Percentiles rank a stretch among this genome's conserved stretches.
phyloP scores from a whole-genome alignment of 257 asterid species.

The Solanum appendiculatum region DNA sequence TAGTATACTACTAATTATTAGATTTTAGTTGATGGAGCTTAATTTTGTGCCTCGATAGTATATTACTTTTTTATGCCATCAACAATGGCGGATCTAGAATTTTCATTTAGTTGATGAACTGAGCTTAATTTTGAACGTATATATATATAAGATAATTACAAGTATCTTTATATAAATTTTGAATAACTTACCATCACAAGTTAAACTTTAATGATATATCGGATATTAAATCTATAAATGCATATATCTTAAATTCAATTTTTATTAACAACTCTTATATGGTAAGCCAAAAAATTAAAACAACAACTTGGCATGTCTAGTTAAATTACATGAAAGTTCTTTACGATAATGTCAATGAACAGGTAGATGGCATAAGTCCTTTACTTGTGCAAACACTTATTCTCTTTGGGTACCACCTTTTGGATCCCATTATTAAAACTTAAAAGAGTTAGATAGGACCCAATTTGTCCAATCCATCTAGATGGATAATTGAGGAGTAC shows the following conservation, averaged over 20 bases:
- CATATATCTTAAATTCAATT: neutral
- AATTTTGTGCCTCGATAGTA: neutral
- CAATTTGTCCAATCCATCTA: neutral
- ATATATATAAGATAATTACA: too few relatives aligned
- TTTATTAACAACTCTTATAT: too few relatives aligned
- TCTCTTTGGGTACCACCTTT: neutral
- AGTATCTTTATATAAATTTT: too few relatives aligned
- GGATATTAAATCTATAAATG: neutral
- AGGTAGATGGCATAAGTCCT: neutral
- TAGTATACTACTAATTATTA: neutral
- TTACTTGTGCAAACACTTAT: neutral
- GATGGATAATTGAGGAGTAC: neutral
- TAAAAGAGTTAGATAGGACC: neutral
- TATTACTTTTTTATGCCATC: neutral
- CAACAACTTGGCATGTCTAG: neutral
- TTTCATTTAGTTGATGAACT: neutral
- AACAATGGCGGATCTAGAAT: too few relatives aligned
- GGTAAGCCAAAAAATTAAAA: neutral
- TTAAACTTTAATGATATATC: neutral
- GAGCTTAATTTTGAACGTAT: neutral
- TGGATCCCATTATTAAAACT: neutral
- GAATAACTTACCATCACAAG: too few relatives aligned
- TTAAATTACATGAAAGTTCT: neutral
- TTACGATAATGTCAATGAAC: neutral
- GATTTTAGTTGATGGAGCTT: neutral